A percentile compares a stretch with the other conserved stretches of the same genome.
These are phyloP conservation scores for Odontarrhena argentea DNA, from an alignment of 345 rosid genomes.

Conservation along the genomic window DNA sequence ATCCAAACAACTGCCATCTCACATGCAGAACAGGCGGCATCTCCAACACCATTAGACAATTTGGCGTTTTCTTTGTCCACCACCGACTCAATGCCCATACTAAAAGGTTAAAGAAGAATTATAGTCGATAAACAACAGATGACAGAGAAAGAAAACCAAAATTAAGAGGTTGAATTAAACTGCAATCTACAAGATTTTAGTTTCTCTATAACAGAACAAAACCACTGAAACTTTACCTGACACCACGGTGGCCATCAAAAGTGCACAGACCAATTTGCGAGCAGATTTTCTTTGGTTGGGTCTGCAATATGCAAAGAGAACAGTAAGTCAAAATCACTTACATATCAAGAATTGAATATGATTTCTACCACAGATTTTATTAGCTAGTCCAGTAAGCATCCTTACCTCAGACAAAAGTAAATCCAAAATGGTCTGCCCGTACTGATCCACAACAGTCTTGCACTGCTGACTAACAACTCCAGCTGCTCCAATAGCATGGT, in stretches of 20 bases:
- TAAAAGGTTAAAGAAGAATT: conserved; percentile 24
- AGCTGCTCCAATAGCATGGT: conserved; percentile 86
- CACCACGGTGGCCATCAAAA: conserved; percentile 77
- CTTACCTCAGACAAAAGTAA: conserved; percentile 65
- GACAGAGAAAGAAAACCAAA: conserved; percentile 7
- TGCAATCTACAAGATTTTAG: background rate
- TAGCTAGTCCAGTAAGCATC: conserved; percentile 17
- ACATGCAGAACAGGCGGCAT: conserved; percentile 78
- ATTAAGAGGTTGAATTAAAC: conserved; percentile 12
- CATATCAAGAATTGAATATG: background rate
- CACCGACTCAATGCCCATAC: conserved; percentile 79
- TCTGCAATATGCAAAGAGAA: conserved; percentile 41
- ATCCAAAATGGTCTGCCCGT: conserved; percentile 73
- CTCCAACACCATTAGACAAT: conserved; percentile 44
- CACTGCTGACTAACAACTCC: conserved; percentile 87
- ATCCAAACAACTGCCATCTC: conserved; percentile 96
- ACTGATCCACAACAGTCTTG: conserved; percentile 78
- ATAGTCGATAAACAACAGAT: background rate
- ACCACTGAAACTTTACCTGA: conserved; percentile 55
- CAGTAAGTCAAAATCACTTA: conserved; percentile 6
- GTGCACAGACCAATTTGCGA: conserved; percentile 85
- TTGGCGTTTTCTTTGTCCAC: conserved; percentile 53
- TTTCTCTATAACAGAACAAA: background rate
- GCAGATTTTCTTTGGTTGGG: conserved; percentile 74
- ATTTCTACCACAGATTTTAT: conserved; percentile 1